Conservation (phyloP, 148 eudicot genomes). For the Chenopodium album region DNA sequence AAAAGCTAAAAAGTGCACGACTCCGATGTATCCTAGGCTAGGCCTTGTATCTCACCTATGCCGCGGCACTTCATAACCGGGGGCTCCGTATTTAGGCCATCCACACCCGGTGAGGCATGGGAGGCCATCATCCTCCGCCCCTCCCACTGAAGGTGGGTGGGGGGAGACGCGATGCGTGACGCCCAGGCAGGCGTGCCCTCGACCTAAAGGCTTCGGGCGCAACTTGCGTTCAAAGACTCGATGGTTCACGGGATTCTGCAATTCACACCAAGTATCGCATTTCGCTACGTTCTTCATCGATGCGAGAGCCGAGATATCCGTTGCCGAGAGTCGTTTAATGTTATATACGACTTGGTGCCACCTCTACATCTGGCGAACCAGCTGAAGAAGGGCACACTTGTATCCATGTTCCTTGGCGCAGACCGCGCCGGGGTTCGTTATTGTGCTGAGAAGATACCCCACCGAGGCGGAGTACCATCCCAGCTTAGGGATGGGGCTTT, state of each 20-base stretch:
- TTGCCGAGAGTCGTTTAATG: slow-evolving; percentile 41
- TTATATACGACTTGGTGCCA: no score
- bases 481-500: no score
- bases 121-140: not conserved
- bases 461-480: no score
- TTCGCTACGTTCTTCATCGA: slow-evolving; percentile 62
- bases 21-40: no score
- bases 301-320: slow-evolving; percentile 53
- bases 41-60: no score
- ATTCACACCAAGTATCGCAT: slow-evolving; percentile 60
- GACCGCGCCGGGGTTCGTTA: no score
- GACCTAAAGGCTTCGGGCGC: slow-evolving; percentile 36
- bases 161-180: not conserved
- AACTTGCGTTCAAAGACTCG: slow-evolving; percentile 53
- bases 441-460: no score
- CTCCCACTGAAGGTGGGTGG: no score
- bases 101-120: not conserved
- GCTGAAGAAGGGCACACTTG: no score
- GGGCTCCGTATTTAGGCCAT: not conserved
- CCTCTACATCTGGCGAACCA: no score
- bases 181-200: slow-evolving; percentile 18
- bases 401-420: no score
- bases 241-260: slow-evolving; percentile 50
- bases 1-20: no score
- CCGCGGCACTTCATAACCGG: not conserved